Conservation (phyloP, 1,139 yeast species). For the Scheffersomyces titani region DNA sequence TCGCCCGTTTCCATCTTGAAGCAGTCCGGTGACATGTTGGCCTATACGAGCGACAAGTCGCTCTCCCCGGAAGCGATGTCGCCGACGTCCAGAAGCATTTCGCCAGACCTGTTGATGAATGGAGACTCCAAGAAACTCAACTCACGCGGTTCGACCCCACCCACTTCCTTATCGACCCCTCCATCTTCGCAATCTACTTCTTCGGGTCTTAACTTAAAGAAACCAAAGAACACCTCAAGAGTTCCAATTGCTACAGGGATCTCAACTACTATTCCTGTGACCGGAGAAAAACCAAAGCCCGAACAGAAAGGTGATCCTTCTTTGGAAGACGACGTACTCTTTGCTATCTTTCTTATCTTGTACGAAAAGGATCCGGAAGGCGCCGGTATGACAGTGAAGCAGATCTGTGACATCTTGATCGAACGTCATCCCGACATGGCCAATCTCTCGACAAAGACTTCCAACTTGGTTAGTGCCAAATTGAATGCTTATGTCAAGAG, state of each 20-base stretch:
- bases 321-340: conserved; percentile 73
- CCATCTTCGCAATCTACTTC: conserved; percentile 6
- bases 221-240: conserved; percentile 36
- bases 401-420: conserved; percentile 71
- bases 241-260: conserved; percentile 68
- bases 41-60: conserved; percentile 23
- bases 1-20: conserved; percentile 1
- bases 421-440: conserved; percentile 83
- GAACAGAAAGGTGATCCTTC: conserved; percentile 59
- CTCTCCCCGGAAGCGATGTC: conserved; percentile 30
- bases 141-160: conserved; percentile 14
- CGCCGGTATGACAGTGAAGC: conserved; percentile 83
- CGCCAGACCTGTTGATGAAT: conserved; percentile 46
- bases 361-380: conserved; percentile 68
- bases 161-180: conserved; percentile 17
- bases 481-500: conserved; percentile 81
- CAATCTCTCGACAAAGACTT: conserved; percentile 73
- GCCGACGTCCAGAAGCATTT: conserved; percentile 44
- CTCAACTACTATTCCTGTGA: conserved; percentile 75
- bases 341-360: conserved; percentile 69
- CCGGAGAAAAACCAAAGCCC: conserved; percentile 79
- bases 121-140: conserved; percentile 20
- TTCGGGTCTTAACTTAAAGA: conserved; percentile 21
- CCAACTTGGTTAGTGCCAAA: conserved; percentile 78
- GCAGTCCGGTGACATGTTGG: not conserved